These are phyloP conservation scores for Aspergillus tanneri DNA, from an alignment of 2,329 filamentous ascomycete genomes.

Conservation along the genomic window DNA sequence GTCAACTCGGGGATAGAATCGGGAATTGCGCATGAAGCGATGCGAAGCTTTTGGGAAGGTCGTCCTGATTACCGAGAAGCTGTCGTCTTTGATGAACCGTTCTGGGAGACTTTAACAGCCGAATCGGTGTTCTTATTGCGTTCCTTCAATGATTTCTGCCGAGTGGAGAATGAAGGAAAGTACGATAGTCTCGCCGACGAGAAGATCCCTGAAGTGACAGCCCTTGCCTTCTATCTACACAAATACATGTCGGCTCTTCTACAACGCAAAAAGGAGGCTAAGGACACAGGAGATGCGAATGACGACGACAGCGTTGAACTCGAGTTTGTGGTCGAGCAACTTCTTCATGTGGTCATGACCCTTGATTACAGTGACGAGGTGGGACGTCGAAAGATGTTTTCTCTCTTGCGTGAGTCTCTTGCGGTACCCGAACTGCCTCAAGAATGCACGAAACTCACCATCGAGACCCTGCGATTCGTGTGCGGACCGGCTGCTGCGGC, in stretches of 20 bases:
- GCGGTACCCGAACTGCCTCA: slow-evolving; percentile 86
- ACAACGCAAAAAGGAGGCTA: slow-evolving; percentile 37
- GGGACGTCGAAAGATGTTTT: slow-evolving; percentile 92
- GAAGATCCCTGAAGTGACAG: slow-evolving; percentile 92
- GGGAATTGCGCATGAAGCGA: slow-evolving; percentile 87
- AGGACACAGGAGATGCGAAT: slow-evolving; percentile 59
- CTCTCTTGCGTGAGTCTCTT: slow-evolving; percentile 78
- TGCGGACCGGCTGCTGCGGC: slow-evolving; percentile 62
- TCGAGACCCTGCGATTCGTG: slow-evolving; percentile 78
- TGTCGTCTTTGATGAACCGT: slow-evolving; percentile 46
- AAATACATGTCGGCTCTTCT: slow-evolving; percentile 65
- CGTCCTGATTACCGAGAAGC: slow-evolving; percentile 60
- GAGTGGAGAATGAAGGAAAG: slow-evolving; percentile 68
- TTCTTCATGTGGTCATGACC: slow-evolving; percentile 86
- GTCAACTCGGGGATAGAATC: slow-evolving; percentile 86
- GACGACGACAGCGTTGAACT: slow-evolving; percentile 84
- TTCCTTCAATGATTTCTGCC: slow-evolving; percentile 93
- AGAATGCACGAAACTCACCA: slow-evolving; percentile 82
- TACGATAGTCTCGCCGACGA: slow-evolving; percentile 78
- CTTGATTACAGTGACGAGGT: slow-evolving; percentile 98
- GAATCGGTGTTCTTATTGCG: slow-evolving; percentile 88
- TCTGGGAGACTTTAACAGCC: slow-evolving; percentile 56
- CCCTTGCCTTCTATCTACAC: slow-evolving; percentile 81
- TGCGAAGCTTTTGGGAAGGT: slow-evolving; percentile 95
- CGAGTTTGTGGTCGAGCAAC: slow-evolving; percentile 93